Conservation (phyloP, 176 grass and related monocot genomes). For the Phoenix dactylifera region DNA sequence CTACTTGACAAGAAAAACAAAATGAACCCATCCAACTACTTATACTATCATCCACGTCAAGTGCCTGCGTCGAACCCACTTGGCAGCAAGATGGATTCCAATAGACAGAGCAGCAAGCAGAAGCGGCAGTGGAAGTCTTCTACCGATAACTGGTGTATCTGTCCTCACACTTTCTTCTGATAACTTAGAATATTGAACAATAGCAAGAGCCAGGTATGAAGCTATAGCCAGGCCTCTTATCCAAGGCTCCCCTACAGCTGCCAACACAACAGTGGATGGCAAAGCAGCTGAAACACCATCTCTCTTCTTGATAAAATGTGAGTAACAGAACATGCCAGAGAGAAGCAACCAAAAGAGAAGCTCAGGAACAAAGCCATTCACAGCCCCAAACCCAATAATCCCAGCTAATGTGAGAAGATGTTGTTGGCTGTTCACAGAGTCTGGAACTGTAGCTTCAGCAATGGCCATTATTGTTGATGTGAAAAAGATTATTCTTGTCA, state of each 20-base stretch:
- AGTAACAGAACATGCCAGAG: slow-evolving; percentile 22
- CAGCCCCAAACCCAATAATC: slow-evolving; percentile 21
- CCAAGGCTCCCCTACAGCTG: slow-evolving; percentile 30
- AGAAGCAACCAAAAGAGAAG: slow-evolving; percentile 28
- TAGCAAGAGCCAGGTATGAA: slow-evolving; percentile 19
- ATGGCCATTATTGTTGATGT: slow-evolving; percentile 5
- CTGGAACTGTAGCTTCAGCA: slow-evolving; percentile 18
- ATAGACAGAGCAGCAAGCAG: slow-evolving; percentile 15
- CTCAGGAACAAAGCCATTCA: slow-evolving; percentile 23
- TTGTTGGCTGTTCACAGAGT: slow-evolving; percentile 18
- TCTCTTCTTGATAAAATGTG: slow-evolving; percentile 20
- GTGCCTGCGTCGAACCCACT: slow-evolving; percentile 18
- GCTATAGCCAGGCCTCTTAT: slow-evolving; percentile 10
- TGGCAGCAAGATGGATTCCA: slow-evolving; percentile 29
- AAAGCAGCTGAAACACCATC: slow-evolving; percentile 12
- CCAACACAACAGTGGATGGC: slow-evolving; percentile 15
- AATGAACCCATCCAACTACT: not conserved
- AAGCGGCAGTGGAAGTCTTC: slow-evolving; percentile 18
- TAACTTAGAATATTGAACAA: slow-evolving; percentile 21
- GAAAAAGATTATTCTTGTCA: slow-evolving; percentile 22
- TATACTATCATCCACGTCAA: slow-evolving; percentile 26
- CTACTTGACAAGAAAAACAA: not conserved
- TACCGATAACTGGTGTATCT: not conserved
- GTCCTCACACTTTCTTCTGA: slow-evolving; percentile 8
- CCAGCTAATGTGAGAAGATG: slow-evolving; percentile 18